Evolutionary conservation across 225 moss, liverwort and hornwort species (phyloP).

Genomic region (Climacium dendroides): DNA sequence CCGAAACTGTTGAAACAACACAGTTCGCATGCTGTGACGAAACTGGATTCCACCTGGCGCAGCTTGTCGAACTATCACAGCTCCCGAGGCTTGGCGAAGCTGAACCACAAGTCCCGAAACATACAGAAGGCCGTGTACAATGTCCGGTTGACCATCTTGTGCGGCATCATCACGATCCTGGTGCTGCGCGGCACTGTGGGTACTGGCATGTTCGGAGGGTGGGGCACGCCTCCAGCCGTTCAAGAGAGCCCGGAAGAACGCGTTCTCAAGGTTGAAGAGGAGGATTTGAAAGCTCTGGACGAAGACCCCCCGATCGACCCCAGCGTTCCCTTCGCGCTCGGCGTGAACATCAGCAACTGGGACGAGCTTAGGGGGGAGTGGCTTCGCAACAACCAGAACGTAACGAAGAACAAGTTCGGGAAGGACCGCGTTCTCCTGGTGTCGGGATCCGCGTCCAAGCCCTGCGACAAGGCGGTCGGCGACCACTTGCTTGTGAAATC

Average conservation of each 20-base stretch:
- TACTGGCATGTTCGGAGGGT: background rate
- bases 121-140: slow-evolving; percentile 1
- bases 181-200: slow-evolving; percentile 28
- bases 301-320: background rate
- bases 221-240: background rate
- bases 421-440: slow-evolving; percentile 15
- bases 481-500: slow-evolving; percentile 29
- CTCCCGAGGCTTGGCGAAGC: background rate
- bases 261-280: background rate
- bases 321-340: slow-evolving; percentile 11
- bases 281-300: background rate
- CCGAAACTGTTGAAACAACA: background rate
- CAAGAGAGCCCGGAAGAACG: background rate
- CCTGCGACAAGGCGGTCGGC: slow-evolving; percentile 16
- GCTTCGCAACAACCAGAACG: background rate
- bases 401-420: slow-evolving; percentile 11
- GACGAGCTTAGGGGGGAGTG: slow-evolving; percentile 15
- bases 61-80: background rate
- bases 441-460: slow-evolving; percentile 16
- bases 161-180: slow-evolving; percentile 24
- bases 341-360: slow-evolving; percentile 20
- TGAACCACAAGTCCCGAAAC: background rate
- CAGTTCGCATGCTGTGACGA: background rate
- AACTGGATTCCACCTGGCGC: background rate
- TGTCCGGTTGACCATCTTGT: slow-evolving; percentile 10